Evolutionary conservation across 1,139 yeast species (phyloP), one percentile per base, ranked within the genome.

Genomic region (Eremothecium sinecaudum): DNA sequence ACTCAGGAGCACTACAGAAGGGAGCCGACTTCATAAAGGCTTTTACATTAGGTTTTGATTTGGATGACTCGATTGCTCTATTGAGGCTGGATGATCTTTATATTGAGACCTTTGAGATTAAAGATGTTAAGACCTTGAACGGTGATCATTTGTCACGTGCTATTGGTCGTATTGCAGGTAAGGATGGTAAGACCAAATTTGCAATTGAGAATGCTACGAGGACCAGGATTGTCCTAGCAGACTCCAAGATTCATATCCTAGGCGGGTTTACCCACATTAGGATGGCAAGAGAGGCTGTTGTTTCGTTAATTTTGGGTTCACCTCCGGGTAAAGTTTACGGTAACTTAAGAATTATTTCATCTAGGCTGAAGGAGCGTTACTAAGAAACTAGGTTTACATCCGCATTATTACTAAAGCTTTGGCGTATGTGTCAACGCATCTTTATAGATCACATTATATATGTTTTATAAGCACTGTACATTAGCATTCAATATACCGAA

Each of bases 311-410:
- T 64, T 72, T 90, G 54, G 99, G 99, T 64, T 80, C 94, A 40
- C 98, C 98, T 32, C 98, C 98, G 29, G 97, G 97, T 44, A 90
- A 90, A 64, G 95, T 90, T 40, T 90, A 90, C 59, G 97, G 97
- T 46, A 90, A 90, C 62, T 71, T 92, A 58, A 82, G 98, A 64
- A 86, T 94, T 28, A 92, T 92, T 49, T 94, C 97, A 35, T 83
- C 96, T 15, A 75, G 98, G 64, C 73, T 92, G 79, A 90, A 92
- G 67, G 98, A 92, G 64, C 75, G 97, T 53, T 90, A 82, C 60
- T 90, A 66, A 55, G n/a, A n/a, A n/a, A n/a, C n/a, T n/a, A n/a
- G n/a, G n/a, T n/a, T n/a, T n/a, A n/a, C n/a, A n/a, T n/a, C n/a
- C n/a, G n/a, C n/a, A n/a, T n/a, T n/a, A n/a, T n/a, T n/a, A n/a